These are phyloP conservation scores for Pseudocercospora cruenta DNA, from an alignment of 2,329 filamentous ascomycete genomes.

Conservation along the genomic window DNA sequence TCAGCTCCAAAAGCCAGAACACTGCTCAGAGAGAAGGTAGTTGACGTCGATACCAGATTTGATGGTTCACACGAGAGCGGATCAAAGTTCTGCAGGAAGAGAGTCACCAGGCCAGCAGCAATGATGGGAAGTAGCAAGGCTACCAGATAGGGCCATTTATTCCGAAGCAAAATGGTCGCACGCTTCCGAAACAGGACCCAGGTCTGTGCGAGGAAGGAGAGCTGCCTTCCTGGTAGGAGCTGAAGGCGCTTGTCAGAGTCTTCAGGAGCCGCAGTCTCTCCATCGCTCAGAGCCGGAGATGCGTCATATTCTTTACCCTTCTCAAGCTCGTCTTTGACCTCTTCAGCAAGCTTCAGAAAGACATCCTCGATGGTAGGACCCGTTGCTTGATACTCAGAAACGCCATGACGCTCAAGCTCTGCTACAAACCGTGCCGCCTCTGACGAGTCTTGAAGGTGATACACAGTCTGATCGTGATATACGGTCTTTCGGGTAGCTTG, in stretches of 20 bases:
- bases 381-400: constrained; percentile 80
- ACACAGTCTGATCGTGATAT: constrained; percentile 72
- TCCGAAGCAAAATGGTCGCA: constrained; percentile 74
- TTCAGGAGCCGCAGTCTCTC: constrained; percentile 20
- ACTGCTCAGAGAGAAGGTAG: constrained; percentile 28
- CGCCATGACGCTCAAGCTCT: constrained; percentile 65
- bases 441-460: constrained; percentile 69
- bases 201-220: constrained; percentile 71
- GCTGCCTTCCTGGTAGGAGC: constrained; percentile 69
- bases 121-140: constrained; percentile 79
- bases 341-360: constrained; percentile 82
- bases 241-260: constrained; percentile 37
- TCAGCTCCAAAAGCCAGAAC: constrained; percentile 26
- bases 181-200: constrained; percentile 78
- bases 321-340: constrained; percentile 63
- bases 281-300: constrained; percentile 19
- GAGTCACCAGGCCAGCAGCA: constrained; percentile 75
- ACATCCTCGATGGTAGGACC: constrained; percentile 93
- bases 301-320: constrained; percentile 30
- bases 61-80: constrained; percentile 53
- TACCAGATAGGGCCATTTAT: constrained; percentile 74
- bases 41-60: constrained; percentile 32
- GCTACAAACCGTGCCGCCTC: constrained; percentile 73
- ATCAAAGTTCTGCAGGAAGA: constrained; percentile 68
- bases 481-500: constrained; percentile 45